These are phyloP conservation scores for Camelina sativa DNA, from an alignment of 345 rosid genomes.

Conservation along the genomic window DNA sequence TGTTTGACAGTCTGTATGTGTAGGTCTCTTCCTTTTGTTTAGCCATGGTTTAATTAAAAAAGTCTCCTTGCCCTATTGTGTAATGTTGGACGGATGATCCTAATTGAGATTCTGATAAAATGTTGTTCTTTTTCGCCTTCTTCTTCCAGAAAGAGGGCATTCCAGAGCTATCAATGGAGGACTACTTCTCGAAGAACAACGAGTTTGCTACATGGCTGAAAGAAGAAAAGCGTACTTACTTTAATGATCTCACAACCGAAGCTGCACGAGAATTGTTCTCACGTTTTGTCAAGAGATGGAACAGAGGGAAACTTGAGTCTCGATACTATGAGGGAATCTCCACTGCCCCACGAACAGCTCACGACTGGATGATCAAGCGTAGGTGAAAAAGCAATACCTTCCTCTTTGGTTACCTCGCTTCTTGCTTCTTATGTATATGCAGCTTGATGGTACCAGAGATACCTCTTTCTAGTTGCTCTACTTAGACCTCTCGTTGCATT, in stretches of 20 bases:
- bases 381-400: slow-evolving; percentile 26
- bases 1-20: slow-evolving; percentile 6
- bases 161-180: slow-evolving; percentile 71
- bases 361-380: slow-evolving; percentile 77
- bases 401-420: not conserved
- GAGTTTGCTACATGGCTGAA: slow-evolving; percentile 93
- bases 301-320: slow-evolving; percentile 70
- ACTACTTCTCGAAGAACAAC: slow-evolving; percentile 86
- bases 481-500: slow-evolving; percentile 23
- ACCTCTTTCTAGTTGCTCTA: not conserved
- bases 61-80: slow-evolving; percentile 11
- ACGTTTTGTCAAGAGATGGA: slow-evolving; percentile 78
- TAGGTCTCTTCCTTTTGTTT: not conserved
- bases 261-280: slow-evolving; percentile 67
- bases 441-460: slow-evolving; percentile 13
- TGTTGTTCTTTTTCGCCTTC: not conserved
- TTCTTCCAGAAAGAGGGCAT: slow-evolving; percentile 59
- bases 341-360: slow-evolving; percentile 77
- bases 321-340: slow-evolving; percentile 82
- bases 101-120: slow-evolving; percentile 4
- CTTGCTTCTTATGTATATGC: slow-evolving; percentile 18
- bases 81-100: not conserved
- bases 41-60: not conserved
- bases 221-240: slow-evolving; percentile 76
- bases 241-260: slow-evolving; percentile 83